A percentile compares a stretch with the other conserved stretches of the same genome.
phyloP scores from a whole-genome alignment of 192 early-diverging fungal genomes.

The Backusella macrospora region DNA sequence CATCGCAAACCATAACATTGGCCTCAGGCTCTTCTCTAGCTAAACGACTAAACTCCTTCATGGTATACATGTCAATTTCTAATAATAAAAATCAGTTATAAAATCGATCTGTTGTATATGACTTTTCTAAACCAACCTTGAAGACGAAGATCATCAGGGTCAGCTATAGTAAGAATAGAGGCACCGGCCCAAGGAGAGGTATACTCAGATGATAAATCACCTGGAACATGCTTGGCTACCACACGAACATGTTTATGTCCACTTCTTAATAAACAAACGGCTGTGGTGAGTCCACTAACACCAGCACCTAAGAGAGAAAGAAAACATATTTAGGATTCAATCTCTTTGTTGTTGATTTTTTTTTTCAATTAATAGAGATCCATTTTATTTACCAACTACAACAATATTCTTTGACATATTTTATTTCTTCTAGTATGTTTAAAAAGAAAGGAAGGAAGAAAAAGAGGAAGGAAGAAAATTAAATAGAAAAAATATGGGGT shows the following conservation, averaged over 20 bases:
- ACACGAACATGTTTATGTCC: slow-evolving; percentile 62
- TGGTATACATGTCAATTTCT: slow-evolving; percentile 44
- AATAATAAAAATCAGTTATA: slow-evolving; percentile 29
- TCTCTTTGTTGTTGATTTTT: too few relatives aligned
- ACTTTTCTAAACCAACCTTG: slow-evolving; percentile 38
- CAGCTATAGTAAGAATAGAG: slow-evolving; percentile 30
- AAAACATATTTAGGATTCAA: not conserved
- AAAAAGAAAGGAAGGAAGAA: not conserved
- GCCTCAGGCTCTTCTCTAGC: slow-evolving; percentile 38
- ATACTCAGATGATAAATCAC: slow-evolving; percentile 52
- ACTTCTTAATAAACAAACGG: slow-evolving; percentile 59
- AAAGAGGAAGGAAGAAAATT: not conserved
- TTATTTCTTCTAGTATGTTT: not conserved
- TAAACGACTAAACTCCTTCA: slow-evolving; percentile 29
- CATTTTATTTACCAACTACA: not conserved
- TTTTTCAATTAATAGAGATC: not conserved
- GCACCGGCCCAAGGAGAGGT: slow-evolving; percentile 62
- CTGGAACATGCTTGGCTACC: slow-evolving; percentile 60
- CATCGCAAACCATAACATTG: slow-evolving; percentile 39
- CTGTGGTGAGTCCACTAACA: slow-evolving; percentile 78
- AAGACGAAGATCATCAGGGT: slow-evolving; percentile 36
- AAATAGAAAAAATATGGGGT: not conserved
- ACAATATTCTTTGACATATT: slow-evolving; percentile 10
- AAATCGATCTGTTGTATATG: too few relatives aligned
- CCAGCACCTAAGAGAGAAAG: slow-evolving; percentile 59